Conservation (phyloP, 139 green algal genomes). For the Chlorella vulgaris region DNA sequence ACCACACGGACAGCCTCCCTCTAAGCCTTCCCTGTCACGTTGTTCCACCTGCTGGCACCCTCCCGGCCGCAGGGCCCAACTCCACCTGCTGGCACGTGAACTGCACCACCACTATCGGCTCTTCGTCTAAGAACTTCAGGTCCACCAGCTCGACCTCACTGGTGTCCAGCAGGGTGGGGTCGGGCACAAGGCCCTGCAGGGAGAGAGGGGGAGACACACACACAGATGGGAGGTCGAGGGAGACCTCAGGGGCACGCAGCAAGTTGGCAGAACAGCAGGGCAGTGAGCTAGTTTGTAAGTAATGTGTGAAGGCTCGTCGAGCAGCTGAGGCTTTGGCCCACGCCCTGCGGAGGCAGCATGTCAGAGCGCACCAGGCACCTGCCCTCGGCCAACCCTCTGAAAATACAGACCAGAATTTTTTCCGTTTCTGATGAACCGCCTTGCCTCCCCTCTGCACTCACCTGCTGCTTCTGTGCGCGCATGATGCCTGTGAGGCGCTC, state of each 20-base stretch:
- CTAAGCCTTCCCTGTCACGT: too few relatives aligned
- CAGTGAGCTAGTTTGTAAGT: too few relatives aligned
- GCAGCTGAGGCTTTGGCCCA: too few relatives aligned
- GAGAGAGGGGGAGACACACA: background rate
- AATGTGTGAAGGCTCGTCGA: too few relatives aligned
- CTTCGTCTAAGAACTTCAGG: slow-evolving; percentile 81
- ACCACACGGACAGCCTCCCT: too few relatives aligned
- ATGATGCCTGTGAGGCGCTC: slow-evolving; percentile 85
- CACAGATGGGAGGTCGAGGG: background rate
- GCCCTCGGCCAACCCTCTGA: too few relatives aligned
- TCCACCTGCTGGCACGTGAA: slow-evolving; percentile 35
- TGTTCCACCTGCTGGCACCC: too few relatives aligned
- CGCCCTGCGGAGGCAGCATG: too few relatives aligned
- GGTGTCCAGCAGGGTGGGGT: slow-evolving; percentile 92
- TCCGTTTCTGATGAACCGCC: background rate
- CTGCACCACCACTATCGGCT: slow-evolving; percentile 85
- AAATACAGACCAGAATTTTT: too few relatives aligned
- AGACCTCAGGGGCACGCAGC: background rate
- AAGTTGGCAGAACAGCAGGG: background rate
- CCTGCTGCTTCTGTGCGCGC: slow-evolving; percentile 47
- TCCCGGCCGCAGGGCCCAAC: too few relatives aligned
- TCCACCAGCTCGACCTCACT: slow-evolving; percentile 89
- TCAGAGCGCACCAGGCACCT: too few relatives aligned
- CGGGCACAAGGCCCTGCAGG: slow-evolving; percentile 65
- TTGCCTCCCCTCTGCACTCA: background rate